Percentiles rank a stretch among this genome's conserved stretches.
phyloP scores from a whole-genome alignment of 257 asterid genomes.

The Jasminum sambac region DNA sequence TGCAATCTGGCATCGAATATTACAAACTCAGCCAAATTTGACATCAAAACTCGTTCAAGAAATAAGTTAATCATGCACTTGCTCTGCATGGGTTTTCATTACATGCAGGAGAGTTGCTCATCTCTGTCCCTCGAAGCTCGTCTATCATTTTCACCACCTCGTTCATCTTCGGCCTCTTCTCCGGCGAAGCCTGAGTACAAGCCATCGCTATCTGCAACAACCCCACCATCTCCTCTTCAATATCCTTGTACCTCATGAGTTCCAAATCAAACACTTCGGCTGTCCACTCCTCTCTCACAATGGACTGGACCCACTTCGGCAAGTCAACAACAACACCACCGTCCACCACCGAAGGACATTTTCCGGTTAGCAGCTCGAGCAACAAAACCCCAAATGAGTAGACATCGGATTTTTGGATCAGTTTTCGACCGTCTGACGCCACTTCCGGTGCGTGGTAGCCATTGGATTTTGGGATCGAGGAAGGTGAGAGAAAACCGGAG shows the following conservation, averaged over 20 bases:
- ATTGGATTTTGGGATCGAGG: conserved; percentile 52
- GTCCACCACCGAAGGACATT: conserved; percentile 66
- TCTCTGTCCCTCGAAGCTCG: conserved; percentile 67
- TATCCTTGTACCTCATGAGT: conserved; percentile 92
- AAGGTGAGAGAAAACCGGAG: conserved; percentile 52
- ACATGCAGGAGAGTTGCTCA: conserved; percentile 60
- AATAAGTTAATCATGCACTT: conserved; percentile 43
- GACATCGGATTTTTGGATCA: conserved; percentile 69
- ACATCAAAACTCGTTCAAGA: not conserved
- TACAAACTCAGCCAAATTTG: not conserved
- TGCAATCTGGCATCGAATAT: not conserved
- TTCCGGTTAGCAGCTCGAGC: conserved; percentile 86
- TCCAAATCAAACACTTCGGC: conserved; percentile 97
- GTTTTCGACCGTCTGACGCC: conserved; percentile 50
- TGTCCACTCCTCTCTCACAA: conserved; percentile 98
- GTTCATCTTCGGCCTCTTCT: conserved; percentile 75
- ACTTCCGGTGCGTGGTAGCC: conserved; percentile 92
- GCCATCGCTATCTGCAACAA: conserved; percentile 83
- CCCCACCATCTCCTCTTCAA: conserved; percentile 97
- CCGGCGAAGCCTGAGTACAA: conserved; percentile 60
- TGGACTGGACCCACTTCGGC: conserved; percentile 98
- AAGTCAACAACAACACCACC: conserved; percentile 59
- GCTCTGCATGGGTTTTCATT: conserved; percentile 58
- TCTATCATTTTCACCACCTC: conserved; percentile 77
- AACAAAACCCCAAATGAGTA: conserved; percentile 85